phyloP scores from a whole-genome alignment of 2,329 filamentous ascomycete genomes.

The Byssoonygena ceratinophila region DNA sequence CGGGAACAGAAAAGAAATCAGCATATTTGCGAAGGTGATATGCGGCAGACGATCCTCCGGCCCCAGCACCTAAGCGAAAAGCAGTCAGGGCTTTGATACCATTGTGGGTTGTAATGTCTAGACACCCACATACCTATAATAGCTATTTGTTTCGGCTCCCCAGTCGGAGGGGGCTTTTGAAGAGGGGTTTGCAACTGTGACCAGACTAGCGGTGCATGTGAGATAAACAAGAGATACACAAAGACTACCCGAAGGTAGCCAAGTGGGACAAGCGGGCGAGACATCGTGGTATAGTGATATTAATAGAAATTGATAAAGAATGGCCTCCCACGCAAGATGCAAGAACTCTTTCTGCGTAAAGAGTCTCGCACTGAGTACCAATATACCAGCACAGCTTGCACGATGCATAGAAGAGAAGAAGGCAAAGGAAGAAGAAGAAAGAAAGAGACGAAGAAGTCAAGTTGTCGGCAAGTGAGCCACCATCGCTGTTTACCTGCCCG shows the following conservation, averaged over 20 bases:
- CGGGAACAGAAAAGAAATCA: slow-evolving; percentile 44
- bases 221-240: slow-evolving; percentile 7
- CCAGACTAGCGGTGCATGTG: slow-evolving; percentile 5
- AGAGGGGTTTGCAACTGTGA: slow-evolving; percentile 12
- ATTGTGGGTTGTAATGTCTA: too few relatives aligned
- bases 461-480: neutral
- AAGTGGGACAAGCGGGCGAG: neutral
- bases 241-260: neutral
- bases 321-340: neutral
- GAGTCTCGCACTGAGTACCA: neutral
- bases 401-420: neutral
- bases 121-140: slow-evolving; percentile 13
- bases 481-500: neutral
- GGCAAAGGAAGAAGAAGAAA: neutral
- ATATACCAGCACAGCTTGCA: neutral
- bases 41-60: slow-evolving; percentile 75
- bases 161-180: neutral
- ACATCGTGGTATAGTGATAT: slow-evolving; percentile 6
- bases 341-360: neutral
- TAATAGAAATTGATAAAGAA: slow-evolving; percentile 1
- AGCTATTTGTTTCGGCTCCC: slow-evolving; percentile 12
- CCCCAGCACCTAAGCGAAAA: slow-evolving; percentile 60
- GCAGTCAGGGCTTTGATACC: neutral
- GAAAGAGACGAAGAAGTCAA: neutral
- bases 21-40: slow-evolving; percentile 71